A percentile compares a stretch with the other conserved stretches of the same genome.
Evolutionary conservation across 1,284 basidiomycete genomes (phyloP).

Genomic region (Marasmius sp.): DNA sequence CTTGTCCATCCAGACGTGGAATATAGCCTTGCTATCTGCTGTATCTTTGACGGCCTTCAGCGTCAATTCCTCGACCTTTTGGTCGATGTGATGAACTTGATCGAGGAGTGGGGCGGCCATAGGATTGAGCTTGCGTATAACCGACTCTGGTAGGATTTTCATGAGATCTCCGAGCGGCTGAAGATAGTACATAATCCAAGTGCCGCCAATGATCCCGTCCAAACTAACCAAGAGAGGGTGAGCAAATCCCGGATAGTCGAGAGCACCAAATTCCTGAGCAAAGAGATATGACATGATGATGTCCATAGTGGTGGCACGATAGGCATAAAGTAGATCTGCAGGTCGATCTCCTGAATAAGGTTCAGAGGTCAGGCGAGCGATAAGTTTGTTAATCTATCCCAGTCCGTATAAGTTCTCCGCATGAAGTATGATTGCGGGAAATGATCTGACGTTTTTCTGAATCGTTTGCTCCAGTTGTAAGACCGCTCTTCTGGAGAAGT

Average conservation of each 20-base stretch:
- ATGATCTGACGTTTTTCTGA: background rate
- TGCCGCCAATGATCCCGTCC: background rate
- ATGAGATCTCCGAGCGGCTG: background rate
- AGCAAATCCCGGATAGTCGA: conserved; percentile 28
- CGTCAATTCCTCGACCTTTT: background rate
- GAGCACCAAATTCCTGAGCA: conserved; percentile 23
- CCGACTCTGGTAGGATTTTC: background rate
- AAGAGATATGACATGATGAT: conserved; percentile 38
- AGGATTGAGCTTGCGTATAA: background rate
- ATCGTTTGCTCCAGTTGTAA: background rate
- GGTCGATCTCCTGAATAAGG: conserved; percentile 9
- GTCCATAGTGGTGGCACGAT: conserved; percentile 34
- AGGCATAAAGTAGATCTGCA: conserved; percentile 32
- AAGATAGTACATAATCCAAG: background rate
- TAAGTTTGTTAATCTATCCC: background rate
- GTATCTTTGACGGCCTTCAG: background rate
- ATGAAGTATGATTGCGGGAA: background rate
- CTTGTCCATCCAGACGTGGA: conserved; percentile 7
- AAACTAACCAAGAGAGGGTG: conserved; percentile 29
- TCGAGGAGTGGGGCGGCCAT: background rate
- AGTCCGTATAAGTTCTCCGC: background rate
- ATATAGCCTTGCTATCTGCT: background rate
- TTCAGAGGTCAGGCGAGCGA: background rate
- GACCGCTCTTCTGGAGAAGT: background rate
- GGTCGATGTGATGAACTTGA: background rate